Evolutionary conservation across 192 early-diverging fungal genomes (phyloP).

Genomic region (Radiomyces spectabilis): DNA sequence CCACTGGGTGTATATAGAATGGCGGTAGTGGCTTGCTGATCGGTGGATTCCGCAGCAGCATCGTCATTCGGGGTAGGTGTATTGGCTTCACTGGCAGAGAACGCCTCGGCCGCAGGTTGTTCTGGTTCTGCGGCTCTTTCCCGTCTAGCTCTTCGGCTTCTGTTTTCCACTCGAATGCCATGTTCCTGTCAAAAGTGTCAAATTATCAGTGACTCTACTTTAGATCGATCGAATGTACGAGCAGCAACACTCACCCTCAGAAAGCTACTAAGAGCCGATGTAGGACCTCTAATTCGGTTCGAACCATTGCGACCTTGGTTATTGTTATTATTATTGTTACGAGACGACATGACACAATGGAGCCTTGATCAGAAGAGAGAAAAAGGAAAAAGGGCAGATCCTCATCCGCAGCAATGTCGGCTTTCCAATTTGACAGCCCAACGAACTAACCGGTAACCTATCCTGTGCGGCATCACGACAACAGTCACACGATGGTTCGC

Average conservation of each 20-base stretch:
- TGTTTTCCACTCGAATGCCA: slow-evolving; percentile 26
- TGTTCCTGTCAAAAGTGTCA: slow-evolving; percentile 16
- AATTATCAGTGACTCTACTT: not conserved
- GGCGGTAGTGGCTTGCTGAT: not conserved
- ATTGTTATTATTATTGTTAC: not conserved
- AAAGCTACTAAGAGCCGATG: slow-evolving; percentile 41
- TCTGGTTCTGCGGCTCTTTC: slow-evolving; percentile 4
- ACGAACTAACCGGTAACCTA: no score
- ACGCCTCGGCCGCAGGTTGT: slow-evolving; percentile 8
- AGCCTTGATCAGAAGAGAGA: no score
- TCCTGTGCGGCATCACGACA: no score
- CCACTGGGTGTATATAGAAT: not conserved
- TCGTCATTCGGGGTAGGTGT: not conserved
- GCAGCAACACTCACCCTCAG: slow-evolving; percentile 30
- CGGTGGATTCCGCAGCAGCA: not conserved
- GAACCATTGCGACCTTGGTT: not conserved
- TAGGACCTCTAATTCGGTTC: slow-evolving; percentile 41
- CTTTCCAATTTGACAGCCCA: no score
- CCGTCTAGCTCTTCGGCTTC: not conserved
- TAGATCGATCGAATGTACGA: not conserved
- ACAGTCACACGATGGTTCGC: no score
- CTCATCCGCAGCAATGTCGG: no score
- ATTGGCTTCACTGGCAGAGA: not conserved
- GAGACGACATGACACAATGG: not conserved
- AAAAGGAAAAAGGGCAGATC: no score